Percentiles rank a stretch among this genome's conserved stretches.
These are phyloP conservation scores for Fraxinus sp. DNA, from an alignment of 305 asterid genomes.

Conservation along the genomic window DNA sequence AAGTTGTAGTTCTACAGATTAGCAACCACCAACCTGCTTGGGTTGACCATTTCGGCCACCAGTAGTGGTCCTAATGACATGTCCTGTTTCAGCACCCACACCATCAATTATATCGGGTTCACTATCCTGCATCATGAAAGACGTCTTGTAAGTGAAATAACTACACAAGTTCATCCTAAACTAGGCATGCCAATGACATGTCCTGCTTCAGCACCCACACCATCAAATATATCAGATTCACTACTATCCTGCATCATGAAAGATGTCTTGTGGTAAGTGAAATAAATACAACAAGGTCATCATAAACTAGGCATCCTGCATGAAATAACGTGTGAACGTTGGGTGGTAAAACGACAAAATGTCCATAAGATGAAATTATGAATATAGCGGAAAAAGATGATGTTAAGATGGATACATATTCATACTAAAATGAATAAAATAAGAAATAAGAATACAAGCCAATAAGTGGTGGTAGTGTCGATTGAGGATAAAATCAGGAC, in stretches of 20 bases:
- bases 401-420: neutral
- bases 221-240: constrained; percentile 86
- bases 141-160: neutral
- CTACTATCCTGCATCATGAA: constrained; percentile 75
- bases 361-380: neutral
- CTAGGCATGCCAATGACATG: constrained; percentile 52
- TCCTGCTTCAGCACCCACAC: constrained; percentile 89
- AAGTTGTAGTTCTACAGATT: constrained; percentile 23
- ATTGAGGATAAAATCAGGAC: neutral
- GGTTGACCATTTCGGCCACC: constrained; percentile 96
- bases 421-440: neutral
- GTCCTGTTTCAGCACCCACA: constrained; percentile 93
- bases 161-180: neutral
- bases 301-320: constrained; percentile 20
- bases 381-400: neutral
- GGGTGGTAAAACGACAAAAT: neutral
- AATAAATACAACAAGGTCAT: neutral
- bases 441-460: neutral
- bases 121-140: constrained; percentile 65
- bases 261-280: neutral
- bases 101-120: constrained; percentile 92
- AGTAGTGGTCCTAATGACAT: constrained; percentile 72
- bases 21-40: constrained; percentile 64
- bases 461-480: neutral
- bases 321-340: neutral